Percentiles rank a stretch among this genome's conserved stretches.
phyloP scores from a whole-genome alignment of 306 rosid species.

The Myrica gale region DNA sequence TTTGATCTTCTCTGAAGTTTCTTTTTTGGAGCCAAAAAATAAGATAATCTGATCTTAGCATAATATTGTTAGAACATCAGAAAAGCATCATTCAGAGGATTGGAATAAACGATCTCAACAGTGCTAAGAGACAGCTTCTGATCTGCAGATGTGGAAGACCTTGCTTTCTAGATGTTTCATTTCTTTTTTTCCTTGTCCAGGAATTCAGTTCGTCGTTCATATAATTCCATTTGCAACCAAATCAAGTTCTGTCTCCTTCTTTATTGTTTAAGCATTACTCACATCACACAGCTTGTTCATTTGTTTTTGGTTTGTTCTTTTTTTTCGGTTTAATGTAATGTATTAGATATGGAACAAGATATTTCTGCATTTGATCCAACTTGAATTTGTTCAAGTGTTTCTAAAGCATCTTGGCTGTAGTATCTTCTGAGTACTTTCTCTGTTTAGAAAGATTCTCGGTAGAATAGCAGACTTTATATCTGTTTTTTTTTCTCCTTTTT shows the following conservation, averaged over 20 bases:
- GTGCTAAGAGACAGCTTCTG: neutral
- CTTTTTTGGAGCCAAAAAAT: neutral
- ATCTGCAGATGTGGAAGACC: neutral
- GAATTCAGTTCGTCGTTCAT: neutral
- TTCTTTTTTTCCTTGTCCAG: neutral
- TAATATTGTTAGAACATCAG: conserved; percentile 2
- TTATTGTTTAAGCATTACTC: conserved; percentile 11
- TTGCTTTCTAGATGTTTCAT: conserved; percentile 1
- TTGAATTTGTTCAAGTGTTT: neutral
- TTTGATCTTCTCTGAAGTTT: conserved; percentile 6
- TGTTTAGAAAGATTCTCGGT: neutral
- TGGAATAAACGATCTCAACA: neutral
- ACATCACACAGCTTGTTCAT: neutral
- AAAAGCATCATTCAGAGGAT: neutral
- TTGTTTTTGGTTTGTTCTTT: conserved; percentile 5
- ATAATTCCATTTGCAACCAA: conserved; percentile 8
- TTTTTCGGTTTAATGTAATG: neutral
- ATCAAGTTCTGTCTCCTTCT: neutral
- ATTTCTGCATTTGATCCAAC: neutral
- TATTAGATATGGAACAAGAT: neutral
- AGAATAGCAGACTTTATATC: no score
- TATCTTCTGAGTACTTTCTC: neutral
- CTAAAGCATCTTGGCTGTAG: neutral
- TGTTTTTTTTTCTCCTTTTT: no score
- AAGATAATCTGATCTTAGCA: neutral